A percentile compares a stretch with the other conserved stretches of the same genome.
Conservation (phyloP, 305 asterid species). For the Fraxinus latifolia region DNA sequence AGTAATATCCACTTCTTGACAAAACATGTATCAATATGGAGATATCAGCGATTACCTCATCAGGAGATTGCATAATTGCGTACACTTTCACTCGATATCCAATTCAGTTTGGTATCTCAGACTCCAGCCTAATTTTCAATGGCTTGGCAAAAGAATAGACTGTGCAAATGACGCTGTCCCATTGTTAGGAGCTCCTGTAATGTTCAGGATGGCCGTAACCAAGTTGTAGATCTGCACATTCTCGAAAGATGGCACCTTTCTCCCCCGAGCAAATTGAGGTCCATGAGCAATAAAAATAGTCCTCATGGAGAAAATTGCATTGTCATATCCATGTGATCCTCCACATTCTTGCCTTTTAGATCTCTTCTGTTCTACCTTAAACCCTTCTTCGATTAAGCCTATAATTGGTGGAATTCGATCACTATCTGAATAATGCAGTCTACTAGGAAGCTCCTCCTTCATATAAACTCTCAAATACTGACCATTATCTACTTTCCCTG, state of each 20-base stretch:
- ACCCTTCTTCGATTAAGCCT: constrained; percentile 68
- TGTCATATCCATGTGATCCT: constrained; percentile 79
- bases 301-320: constrained; percentile 73
- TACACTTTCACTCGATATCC: not conserved
- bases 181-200: constrained; percentile 60
- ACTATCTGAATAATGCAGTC: constrained; percentile 65
- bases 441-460: constrained; percentile 66
- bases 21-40: constrained; percentile 5
- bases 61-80: not conserved
- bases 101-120: not conserved
- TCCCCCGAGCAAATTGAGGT: constrained; percentile 58
- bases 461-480: constrained; percentile 61
- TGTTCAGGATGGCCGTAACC: constrained; percentile 48
- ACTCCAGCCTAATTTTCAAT: constrained; percentile 23
- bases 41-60: not conserved
- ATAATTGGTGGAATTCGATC: constrained; percentile 63
- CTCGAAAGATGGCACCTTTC: constrained; percentile 71
- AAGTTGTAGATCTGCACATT: constrained; percentile 72
- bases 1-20: not conserved
- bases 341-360: constrained; percentile 61
- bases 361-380: constrained; percentile 64
- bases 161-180: constrained; percentile 52
- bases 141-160: constrained; percentile 50
- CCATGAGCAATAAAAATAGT: constrained; percentile 70
- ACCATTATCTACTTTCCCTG: constrained; percentile 55